A percentile compares a stretch with the other conserved stretches of the same genome.
Conservation (phyloP, 371 early-diverging fungal genomes). For the Mucor plumbeus region DNA sequence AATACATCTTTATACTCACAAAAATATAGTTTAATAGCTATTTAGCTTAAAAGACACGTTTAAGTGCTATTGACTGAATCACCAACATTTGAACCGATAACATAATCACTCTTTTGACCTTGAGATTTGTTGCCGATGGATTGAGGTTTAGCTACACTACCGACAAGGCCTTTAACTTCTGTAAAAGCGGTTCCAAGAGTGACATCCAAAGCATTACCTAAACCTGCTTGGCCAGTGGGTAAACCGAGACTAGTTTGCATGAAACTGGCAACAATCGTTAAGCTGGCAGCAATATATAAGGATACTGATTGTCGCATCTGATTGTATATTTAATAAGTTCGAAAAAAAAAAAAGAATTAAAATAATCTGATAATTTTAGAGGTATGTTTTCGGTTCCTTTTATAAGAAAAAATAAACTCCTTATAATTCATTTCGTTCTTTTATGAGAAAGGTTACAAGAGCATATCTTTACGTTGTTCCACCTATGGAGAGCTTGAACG, state of each 20-base stretch:
- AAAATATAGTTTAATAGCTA: too few relatives aligned
- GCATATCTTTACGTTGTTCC: too few relatives aligned
- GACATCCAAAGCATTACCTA: neutral
- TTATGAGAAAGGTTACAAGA: neutral
- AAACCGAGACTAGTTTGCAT: neutral
- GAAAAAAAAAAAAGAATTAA: neutral
- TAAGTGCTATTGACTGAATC: neutral
- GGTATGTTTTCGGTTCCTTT: neutral
- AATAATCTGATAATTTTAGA: neutral
- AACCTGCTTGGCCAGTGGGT: neutral
- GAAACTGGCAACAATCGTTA: neutral
- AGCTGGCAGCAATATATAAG: neutral
- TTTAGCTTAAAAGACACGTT: neutral
- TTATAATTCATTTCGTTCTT: neutral
- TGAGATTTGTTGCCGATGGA: neutral
- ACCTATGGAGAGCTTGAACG: neutral
- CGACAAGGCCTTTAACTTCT: neutral
- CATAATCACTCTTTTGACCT: neutral
- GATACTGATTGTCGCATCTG: constrained; percentile 8
- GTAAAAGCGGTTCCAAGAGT: neutral
- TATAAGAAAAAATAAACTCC: neutral
- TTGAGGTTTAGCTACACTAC: neutral
- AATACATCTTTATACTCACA: too few relatives aligned
- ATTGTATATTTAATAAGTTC: neutral
- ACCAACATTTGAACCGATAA: neutral